Evolutionary conservation across 2,329 filamentous ascomycete genomes (phyloP).

Genomic region (Neofusicoccum cordaticola): DNA sequence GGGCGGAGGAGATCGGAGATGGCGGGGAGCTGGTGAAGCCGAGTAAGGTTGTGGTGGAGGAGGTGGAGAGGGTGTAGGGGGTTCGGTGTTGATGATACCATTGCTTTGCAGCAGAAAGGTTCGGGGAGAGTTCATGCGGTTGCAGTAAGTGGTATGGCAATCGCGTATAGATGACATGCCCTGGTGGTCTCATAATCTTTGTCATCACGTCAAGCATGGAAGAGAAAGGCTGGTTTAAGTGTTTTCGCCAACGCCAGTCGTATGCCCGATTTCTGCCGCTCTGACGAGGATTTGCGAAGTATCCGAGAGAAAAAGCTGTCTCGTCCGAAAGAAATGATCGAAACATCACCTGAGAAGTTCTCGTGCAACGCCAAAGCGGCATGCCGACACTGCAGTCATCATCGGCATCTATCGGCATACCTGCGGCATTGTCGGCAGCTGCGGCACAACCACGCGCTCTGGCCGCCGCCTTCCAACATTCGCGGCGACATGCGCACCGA

Average conservation of each 20-base stretch:
- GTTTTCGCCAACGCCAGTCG: too few relatives aligned
- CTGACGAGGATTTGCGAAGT: too few relatives aligned
- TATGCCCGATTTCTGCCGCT: too few relatives aligned
- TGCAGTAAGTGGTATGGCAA: too few relatives aligned
- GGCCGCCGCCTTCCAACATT: background rate
- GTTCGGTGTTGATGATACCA: background rate
- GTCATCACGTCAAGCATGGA: too few relatives aligned
- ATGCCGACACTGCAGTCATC: background rate
- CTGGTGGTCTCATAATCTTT: too few relatives aligned
- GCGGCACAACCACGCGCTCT: background rate
- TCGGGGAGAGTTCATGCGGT: background rate
- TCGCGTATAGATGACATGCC: too few relatives aligned
- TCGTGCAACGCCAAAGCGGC: background rate
- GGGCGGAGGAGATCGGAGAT: background rate
- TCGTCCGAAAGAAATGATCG: background rate
- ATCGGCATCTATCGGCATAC: slow-evolving; percentile 4
- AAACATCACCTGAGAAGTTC: too few relatives aligned
- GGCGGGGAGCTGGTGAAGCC: background rate
- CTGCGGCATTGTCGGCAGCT: background rate
- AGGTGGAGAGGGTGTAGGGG: background rate
- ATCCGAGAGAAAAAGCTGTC: too few relatives aligned
- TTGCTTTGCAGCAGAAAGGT: background rate
- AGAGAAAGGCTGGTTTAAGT: too few relatives aligned
- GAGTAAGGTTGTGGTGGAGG: slow-evolving; percentile 1
- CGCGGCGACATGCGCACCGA: background rate